Evolutionary conservation across 768 basidiomycete species (phyloP), one percentile per base, ranked within the genome.

Genomic region (Panaeolus cyanescens): DNA sequence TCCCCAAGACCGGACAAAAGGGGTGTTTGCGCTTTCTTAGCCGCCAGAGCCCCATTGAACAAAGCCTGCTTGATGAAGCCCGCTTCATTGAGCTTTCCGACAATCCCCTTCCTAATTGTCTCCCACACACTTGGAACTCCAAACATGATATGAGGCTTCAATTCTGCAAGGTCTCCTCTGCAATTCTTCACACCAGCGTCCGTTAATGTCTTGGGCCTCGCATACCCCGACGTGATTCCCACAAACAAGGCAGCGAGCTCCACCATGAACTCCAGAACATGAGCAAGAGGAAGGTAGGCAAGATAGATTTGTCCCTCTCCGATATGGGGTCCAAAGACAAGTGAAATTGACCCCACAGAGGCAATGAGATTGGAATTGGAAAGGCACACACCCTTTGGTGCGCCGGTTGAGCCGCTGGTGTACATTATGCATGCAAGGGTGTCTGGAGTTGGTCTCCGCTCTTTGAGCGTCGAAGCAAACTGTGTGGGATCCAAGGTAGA

Each of bases 111-210:
- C 56, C 93, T 84, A 61, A 96, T 95, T 60, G 83, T 85, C 75
- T 96, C 95, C 92, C 92, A 96, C 1, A 96, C 90, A 13, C 91
- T 89, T 0, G 94, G 94, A 1, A 95, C 94, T 42, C 92, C 94
- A 57, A 91, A 84, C 83, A 96, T 87, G 74, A 94, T 86, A 22
- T 85, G 81, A 8, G 94, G 95, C 42, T 80, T 75, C 78, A 94
- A 88, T 19, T 85, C 81, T 34, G 79, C 77, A 62, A 96, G 83
- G 71, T 96, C 95, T 30, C 94, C 94, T 55, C 85, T 77, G 63
- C 77, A 79, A 36, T 88, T 85, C 56, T 91, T 84, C 22, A 94
- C 91, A 15, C 86, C 90, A 1, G 84, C 81, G 69, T 96, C 93
- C 7, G 92, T 95, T 62, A 96, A 80, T 8, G 94, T 96, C 84